phyloP scores from a whole-genome alignment of 192 early-diverging fungal genomes.

The Backusella australiensis region DNA sequence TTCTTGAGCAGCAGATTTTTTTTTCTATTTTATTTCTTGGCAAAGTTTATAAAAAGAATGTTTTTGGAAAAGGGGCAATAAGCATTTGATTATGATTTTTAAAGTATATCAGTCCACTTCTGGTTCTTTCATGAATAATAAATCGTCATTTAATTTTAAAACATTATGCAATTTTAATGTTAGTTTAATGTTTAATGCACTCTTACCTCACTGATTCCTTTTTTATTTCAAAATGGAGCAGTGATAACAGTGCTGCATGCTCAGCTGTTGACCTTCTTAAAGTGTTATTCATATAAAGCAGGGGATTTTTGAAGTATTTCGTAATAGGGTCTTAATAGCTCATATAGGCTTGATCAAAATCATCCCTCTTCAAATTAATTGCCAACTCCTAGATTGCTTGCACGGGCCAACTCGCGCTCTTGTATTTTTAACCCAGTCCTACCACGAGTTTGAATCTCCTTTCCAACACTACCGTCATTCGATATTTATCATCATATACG shows the following conservation, averaged over 20 bases:
- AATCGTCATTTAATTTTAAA: not conserved
- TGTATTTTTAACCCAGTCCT: conserved; percentile 80
- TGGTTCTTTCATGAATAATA: not conserved
- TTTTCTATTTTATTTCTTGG: too few species aligned
- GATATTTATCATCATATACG: conserved; percentile 63
- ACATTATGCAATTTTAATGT: not conserved
- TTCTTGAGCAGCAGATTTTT: too few species aligned
- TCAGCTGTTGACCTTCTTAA: conserved; percentile 67
- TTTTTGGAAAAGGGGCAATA: too few species aligned
- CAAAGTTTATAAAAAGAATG: too few species aligned
- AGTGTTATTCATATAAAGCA: conserved; percentile 69
- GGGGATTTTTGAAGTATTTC: not conserved
- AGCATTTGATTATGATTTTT: not conserved
- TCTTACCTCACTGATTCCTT: conserved; percentile 60
- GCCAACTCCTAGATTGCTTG: conserved; percentile 62
- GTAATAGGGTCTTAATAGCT: conserved; percentile 91
- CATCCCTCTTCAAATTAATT: conserved; percentile 97
- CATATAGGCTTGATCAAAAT: conserved; percentile 89
- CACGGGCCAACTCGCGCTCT: conserved; percentile 72
- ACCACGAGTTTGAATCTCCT: conserved; percentile 75
- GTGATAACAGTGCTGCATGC: conserved; percentile 86
- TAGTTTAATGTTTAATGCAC: not conserved
- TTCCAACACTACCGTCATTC: conserved; percentile 60
- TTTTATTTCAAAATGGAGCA: conserved; percentile 83
- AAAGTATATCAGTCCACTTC: conserved; percentile 49